Evolutionary conservation across 495 filamentous ascomycete genomes (phyloP), one percentile per base, ranked within the genome.

Genomic region (Recurvomyces mirabilis): DNA sequence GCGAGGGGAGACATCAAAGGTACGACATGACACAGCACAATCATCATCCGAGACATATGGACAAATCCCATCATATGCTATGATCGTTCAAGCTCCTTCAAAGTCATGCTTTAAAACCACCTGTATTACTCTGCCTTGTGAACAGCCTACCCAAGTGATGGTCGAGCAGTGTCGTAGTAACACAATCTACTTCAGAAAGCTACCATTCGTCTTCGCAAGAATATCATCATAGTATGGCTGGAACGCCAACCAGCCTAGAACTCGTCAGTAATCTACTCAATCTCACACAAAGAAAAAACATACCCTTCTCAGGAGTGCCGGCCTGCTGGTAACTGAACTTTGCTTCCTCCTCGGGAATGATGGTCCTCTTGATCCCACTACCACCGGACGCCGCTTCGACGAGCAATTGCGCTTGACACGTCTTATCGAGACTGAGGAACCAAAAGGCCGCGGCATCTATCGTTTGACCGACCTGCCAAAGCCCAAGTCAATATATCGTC

Each of bases 401-500:
- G 32, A 83, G 61, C 20, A 83, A 60, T 54, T 83, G 79, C 7
- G 75, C 73, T 33, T 79, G 75, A 47, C 51, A 83, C 19, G 74
- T 73, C 51, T 75, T 69, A 42, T 83, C 79, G 18, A 83, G 60
- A 50, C 72, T 76, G 17, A 75, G 65, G 50, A 81, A 82, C 64
- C 79, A 77, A 51, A 78, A 80, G 1, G 76, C 78, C 0, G 78
- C 79, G 49, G 78, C 78, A 45, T 81, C 79, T 12, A 83, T 74
- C 9, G 70, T 78, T 10, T 64, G 62, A 4, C 79, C 78, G 0
- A 78, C 74, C 19, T 45, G 28, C 7, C 2, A 43, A 9, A 32
- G 2, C 6, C 6, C n/a, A 5, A 9, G 17, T 19, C 10, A 25
- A 13, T 29, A 29, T 29, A 29, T 29, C 7, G 7, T n/a, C n/a